Percentiles rank a stretch among this genome's conserved stretches.
These are phyloP conservation scores for Quercus variabilis DNA, from an alignment of 306 rosid genomes.

Conservation along the genomic window DNA sequence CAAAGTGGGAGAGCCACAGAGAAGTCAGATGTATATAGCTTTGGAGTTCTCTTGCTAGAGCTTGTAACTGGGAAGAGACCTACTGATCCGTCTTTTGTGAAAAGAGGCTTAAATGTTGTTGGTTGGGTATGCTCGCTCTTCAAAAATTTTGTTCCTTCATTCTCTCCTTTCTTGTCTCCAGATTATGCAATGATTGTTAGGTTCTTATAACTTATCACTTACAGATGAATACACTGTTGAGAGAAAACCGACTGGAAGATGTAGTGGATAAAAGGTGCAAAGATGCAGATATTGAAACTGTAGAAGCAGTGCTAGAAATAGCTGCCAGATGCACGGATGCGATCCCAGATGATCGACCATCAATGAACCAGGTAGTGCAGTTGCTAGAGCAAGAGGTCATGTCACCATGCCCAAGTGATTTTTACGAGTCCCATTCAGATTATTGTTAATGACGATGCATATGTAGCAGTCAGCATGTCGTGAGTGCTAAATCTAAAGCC, in stretches of 20 bases:
- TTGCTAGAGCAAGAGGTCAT: conserved; percentile 77
- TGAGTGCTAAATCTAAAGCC: background rate
- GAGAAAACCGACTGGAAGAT: conserved; percentile 67
- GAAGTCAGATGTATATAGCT: conserved; percentile 95
- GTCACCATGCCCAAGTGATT: conserved; percentile 84
- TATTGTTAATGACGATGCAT: conserved; percentile 32
- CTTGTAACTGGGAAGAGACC: conserved; percentile 98
- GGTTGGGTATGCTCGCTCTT: conserved; percentile 87
- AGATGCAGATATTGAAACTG: conserved; percentile 60
- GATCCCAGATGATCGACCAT: conserved; percentile 80
- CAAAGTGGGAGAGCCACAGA: conserved; percentile 95
- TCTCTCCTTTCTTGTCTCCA: background rate
- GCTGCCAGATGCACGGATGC: conserved; percentile 88
- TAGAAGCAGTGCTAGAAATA: conserved; percentile 71
- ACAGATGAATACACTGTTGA: conserved; percentile 75
- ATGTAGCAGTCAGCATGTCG: background rate
- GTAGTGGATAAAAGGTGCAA: conserved; percentile 71
- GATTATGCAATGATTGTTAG: background rate
- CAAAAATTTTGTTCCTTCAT: background rate
- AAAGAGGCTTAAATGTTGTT: conserved; percentile 84
- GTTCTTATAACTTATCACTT: background rate
- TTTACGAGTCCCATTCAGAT: conserved; percentile 87
- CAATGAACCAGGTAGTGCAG: conserved; percentile 83
- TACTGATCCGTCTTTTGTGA: conserved; percentile 80
- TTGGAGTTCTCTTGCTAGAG: conserved; percentile 92